A percentile compares a stretch with the other conserved stretches of the same genome.
phyloP scores from a whole-genome alignment of 225 moss, liverwort and hornwort genomes.

The Marchantia paleacea region DNA sequence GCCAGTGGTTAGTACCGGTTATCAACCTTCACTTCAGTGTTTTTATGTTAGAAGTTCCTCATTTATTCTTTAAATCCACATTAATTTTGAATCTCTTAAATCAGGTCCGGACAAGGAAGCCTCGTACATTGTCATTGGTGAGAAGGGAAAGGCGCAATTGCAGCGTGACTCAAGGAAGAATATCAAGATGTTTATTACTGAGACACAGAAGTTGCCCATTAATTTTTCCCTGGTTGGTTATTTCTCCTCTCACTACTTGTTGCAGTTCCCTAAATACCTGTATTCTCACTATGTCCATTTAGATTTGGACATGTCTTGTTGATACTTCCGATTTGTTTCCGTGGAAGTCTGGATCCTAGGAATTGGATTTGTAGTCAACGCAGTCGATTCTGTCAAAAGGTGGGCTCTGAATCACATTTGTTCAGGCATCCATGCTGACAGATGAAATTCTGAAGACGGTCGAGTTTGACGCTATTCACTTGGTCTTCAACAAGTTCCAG shows the following conservation, averaged over 20 bases:
- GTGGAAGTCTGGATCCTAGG: not conserved
- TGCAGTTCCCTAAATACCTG: not conserved
- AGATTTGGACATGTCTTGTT: not conserved
- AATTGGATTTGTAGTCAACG: not conserved
- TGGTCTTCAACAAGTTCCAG: conserved; percentile 87
- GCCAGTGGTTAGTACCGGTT: conserved; percentile 30
- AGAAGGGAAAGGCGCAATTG: conserved; percentile 76
- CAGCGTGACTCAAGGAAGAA: conserved; percentile 68
- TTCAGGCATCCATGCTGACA: conserved; percentile 63
- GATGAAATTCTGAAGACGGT: conserved; percentile 85
- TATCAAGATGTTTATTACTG: conserved; percentile 58
- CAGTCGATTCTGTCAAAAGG: not conserved
- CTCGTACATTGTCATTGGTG: conserved; percentile 70
- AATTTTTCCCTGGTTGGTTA: conserved; percentile 63
- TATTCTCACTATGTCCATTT: not conserved
- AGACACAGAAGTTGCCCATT: conserved; percentile 81
- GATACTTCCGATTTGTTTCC: not conserved
- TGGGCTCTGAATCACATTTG: not conserved
- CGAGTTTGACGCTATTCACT: conserved; percentile 80
- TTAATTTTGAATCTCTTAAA: not conserved
- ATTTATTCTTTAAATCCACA: not conserved
- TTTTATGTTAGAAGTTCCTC: not conserved
- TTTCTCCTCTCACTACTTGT: not conserved
- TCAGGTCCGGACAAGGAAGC: conserved; percentile 54
- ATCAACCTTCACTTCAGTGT: not conserved